Base-by-base conservation (phyloP, 371 early-diverging fungal species). In the Syncephalastrum monosporum region DNA sequence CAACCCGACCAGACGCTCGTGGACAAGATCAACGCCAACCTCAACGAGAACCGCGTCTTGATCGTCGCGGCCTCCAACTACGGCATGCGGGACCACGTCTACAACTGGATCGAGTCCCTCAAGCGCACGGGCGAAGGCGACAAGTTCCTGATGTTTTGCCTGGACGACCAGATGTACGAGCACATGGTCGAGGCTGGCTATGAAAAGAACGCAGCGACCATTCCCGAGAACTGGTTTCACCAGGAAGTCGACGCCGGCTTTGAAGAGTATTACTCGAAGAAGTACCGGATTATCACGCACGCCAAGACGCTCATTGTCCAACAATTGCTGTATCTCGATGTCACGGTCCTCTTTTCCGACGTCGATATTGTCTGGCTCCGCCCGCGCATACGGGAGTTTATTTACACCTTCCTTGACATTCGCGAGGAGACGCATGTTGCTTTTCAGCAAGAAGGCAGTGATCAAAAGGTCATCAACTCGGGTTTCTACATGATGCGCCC, bases 401-500 rank as follows among this genome's bases (percentile, higher is more conserved):
- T 77, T 15, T 38, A 57, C 17, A 53, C 69, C 3, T 44, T 68
- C 7, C 19, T 72, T 27, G 49, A 74, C 19, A 61, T 72, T 14
- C 60, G 78, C 27, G 47, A 53, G 14, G 72, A 70, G 29, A 74
- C 78, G 24, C 67, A 69, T 19, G 71, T 69, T 8, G 55, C 74
- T 15, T 74, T 74, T 27, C 75, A 74, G 27, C 71, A 72, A 59
- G 75, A 74, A 56, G 69, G 71, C 3, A 45, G 64, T 4, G 69
- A 68, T 54, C 64, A 71, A 33, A 61, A 56, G 6, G 59, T 58
- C 7, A 55, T 74, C 47, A 77, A 72, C 45, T 60, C 64, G 16
- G 78, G 72, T 0, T 74, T 77, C 33, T 77, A 69, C 52, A 45
- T 77, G 12, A 77, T 77, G 67, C 62, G 69, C 16, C 71, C 78